Evolutionary conservation across 805 yeast species (phyloP).

Genomic region (Kurtzmaniella cleridarum): DNA sequence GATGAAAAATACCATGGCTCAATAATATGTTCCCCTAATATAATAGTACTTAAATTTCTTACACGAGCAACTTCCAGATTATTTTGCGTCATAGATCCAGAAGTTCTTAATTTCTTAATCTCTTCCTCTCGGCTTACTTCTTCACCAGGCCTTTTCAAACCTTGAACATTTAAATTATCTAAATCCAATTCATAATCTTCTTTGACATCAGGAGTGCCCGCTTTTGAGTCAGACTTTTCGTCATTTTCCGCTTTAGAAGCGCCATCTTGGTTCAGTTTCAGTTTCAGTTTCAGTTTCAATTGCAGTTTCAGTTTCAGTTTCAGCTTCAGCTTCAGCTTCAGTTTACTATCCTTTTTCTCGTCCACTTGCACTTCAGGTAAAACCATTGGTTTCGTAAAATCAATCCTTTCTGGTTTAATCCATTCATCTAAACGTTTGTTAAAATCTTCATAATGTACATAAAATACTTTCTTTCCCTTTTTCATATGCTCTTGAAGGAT

Average conservation of each 20-base stretch:
- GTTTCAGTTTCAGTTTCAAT: slow-evolving; percentile 17
- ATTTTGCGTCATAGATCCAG: slow-evolving; percentile 96
- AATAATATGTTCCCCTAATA: slow-evolving; percentile 84
- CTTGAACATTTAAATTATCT: slow-evolving; percentile 82
- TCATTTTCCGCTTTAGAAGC: slow-evolving; percentile 24
- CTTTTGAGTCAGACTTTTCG: slow-evolving; percentile 22
- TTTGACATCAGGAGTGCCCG: slow-evolving; percentile 9
- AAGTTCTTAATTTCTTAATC: slow-evolving; percentile 81
- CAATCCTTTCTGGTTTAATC: slow-evolving; percentile 70
- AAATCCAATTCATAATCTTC: slow-evolving; percentile 73
- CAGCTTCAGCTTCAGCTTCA: slow-evolving; percentile 18
- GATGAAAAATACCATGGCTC: slow-evolving; percentile 99
- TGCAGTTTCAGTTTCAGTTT: slow-evolving; percentile 23
- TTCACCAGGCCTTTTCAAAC: slow-evolving; percentile 58
- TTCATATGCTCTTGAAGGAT: slow-evolving; percentile 69
- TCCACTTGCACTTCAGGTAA: slow-evolving; percentile 58
- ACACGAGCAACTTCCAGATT: slow-evolving; percentile 85
- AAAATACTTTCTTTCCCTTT: slow-evolving; percentile 74
- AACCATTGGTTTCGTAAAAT: slow-evolving; percentile 62
- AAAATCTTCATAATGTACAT: slow-evolving; percentile 91
- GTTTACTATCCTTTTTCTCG: slow-evolving; percentile 29
- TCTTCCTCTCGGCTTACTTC: slow-evolving; percentile 85
- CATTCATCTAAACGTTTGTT: slow-evolving; percentile 97
- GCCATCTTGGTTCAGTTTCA: slow-evolving; percentile 9
- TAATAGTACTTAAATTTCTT: slow-evolving; percentile 70